These are phyloP conservation scores for Fusarium torulosum DNA, from an alignment of 2,329 filamentous ascomycete species.

Conservation along the genomic window DNA sequence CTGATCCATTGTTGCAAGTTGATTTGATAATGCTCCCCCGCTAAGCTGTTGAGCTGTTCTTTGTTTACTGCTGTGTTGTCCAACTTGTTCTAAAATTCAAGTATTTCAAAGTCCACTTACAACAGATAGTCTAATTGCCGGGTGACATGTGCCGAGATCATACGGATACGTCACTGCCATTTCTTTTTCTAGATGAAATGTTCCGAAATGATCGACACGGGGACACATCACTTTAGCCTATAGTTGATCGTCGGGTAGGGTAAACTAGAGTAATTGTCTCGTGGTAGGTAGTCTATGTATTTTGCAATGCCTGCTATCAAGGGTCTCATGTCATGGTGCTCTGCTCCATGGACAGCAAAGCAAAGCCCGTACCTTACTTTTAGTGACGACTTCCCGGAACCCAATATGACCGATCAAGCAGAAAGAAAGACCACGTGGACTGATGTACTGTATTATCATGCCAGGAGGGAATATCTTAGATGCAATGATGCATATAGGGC, in stretches of 20 bases:
- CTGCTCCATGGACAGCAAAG: slow-evolving; percentile 9
- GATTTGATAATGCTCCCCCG: not conserved
- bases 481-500: slow-evolving; percentile 36
- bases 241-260: not conserved
- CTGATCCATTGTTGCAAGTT: not conserved
- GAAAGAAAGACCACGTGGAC: slow-evolving; percentile 28
- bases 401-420: slow-evolving; percentile 6
- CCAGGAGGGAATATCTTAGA: slow-evolving; percentile 6
- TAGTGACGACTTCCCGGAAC: slow-evolving; percentile 9
- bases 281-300: no score
- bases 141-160: slow-evolving; percentile 13
- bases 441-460: not conserved
- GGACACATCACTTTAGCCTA: slow-evolving; percentile 21
- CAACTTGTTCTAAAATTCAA: not conserved
- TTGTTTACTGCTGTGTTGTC: not conserved
- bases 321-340: not conserved
- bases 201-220: slow-evolving; percentile 19
- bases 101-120: slow-evolving; percentile 1
- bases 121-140: slow-evolving; percentile 7
- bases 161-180: slow-evolving; percentile 28
- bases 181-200: not conserved
- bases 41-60: not conserved
- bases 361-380: not conserved
- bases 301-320: slow-evolving; percentile 14
- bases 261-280: not conserved